These are phyloP conservation scores for Solanum rostratum DNA, from an alignment of 257 asterid genomes.

Conservation along the genomic window DNA sequence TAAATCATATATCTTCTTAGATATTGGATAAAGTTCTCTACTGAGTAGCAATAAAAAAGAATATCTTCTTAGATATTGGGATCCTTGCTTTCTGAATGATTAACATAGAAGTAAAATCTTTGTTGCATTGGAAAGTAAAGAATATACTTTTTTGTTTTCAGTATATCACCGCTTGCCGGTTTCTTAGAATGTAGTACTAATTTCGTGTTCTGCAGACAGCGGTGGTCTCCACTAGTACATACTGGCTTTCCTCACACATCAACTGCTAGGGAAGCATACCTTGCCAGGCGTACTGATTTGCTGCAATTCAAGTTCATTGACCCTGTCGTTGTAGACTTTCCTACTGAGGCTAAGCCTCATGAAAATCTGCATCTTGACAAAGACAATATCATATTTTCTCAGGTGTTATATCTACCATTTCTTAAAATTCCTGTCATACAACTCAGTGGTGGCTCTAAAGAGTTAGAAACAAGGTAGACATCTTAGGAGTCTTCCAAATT, in stretches of 20 bases:
- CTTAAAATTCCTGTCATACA: not conserved
- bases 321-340: slow-evolving; percentile 21
- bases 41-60: not conserved
- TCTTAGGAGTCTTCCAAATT: too few species aligned
- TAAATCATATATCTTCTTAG: not conserved
- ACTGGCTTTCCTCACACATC: slow-evolving; percentile 8
- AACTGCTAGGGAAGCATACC: slow-evolving; percentile 51
- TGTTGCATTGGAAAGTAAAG: not conserved
- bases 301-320: slow-evolving; percentile 49
- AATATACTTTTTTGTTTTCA: not conserved
- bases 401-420: slow-evolving; percentile 24
- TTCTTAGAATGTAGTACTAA: not conserved
- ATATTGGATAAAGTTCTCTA: not conserved
- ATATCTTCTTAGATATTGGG: not conserved
- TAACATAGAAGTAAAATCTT: not conserved
- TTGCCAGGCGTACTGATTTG: slow-evolving; percentile 34
- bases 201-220: slow-evolving; percentile 25
- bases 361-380: slow-evolving; percentile 33
- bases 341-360: slow-evolving; percentile 19
- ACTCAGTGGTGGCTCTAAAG: not conserved
- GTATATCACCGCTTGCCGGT: not conserved
- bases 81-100: not conserved
- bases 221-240: slow-evolving; percentile 42
- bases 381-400: slow-evolving; percentile 32
- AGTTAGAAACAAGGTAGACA: too few species aligned